phyloP scores from a whole-genome alignment of 805 yeast species.

The Sugiyamaella mastotermitis region DNA sequence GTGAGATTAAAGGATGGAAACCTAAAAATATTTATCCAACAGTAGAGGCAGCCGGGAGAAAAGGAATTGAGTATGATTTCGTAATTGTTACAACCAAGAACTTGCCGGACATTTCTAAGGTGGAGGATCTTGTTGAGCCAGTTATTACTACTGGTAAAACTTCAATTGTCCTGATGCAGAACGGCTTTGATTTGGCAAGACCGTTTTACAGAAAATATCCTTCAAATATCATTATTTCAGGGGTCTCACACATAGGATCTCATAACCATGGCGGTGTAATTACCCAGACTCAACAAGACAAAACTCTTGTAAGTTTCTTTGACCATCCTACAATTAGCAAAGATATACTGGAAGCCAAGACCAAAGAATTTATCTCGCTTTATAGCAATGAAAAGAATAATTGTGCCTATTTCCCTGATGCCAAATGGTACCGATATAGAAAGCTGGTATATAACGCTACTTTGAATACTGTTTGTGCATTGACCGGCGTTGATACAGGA shows the following conservation, averaged over 20 bases:
- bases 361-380: conserved; percentile 1
- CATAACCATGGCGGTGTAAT: conserved; percentile 3
- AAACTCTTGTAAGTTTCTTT: conserved; percentile 1
- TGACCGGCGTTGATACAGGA: conserved; percentile 3
- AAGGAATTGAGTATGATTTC: neutral
- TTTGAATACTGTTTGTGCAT: conserved; percentile 4
- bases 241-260: conserved; percentile 3
- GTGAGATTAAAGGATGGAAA: conserved; percentile 2
- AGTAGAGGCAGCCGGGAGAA: neutral
- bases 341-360: conserved; percentile 2
- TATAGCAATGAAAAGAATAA: conserved; percentile 3
- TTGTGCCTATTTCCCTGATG: conserved; percentile 1
- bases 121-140: conserved; percentile 5
- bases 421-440: conserved; percentile 1
- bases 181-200: conserved; percentile 14
- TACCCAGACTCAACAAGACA: conserved; percentile 4
- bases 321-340: neutral
- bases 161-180: conserved; percentile 14
- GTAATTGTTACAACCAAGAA: conserved; percentile 1
- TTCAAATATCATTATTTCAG: conserved; percentile 7
- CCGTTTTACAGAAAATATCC: conserved; percentile 11
- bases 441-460: conserved; percentile 3
- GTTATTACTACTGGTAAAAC: conserved; percentile 14
- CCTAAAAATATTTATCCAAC: conserved; percentile 1
- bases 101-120: conserved; percentile 2